Percentiles rank a stretch among this genome's conserved stretches.
Evolutionary conservation across 202 grass and related monocot species (phyloP).

Genomic region (Setaria viridis): DNA sequence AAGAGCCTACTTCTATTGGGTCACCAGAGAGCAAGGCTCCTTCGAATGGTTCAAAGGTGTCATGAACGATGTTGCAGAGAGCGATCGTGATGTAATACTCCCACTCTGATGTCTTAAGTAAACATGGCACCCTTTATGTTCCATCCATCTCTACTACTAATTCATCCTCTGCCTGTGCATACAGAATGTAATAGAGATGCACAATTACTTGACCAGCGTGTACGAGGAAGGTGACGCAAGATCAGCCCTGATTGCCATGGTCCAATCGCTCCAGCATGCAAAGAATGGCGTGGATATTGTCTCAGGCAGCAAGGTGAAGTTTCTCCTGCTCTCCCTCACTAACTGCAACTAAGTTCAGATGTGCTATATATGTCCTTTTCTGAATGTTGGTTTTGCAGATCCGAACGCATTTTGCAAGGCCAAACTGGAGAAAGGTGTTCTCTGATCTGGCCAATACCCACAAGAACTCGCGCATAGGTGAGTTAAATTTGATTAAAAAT

Average conservation of each 20-base stretch:
- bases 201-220: slow-evolving; percentile 98
- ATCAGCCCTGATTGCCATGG: slow-evolving; percentile 93
- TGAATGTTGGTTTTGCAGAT: slow-evolving; percentile 55
- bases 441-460: slow-evolving; percentile 78
- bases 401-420: slow-evolving; percentile 94
- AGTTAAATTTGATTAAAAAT: neutral
- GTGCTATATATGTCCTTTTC: neutral
- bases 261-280: slow-evolving; percentile 91
- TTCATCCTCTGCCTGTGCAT: slow-evolving; percentile 35
- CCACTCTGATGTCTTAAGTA: neutral
- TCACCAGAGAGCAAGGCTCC: slow-evolving; percentile 98
- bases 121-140: neutral
- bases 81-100: slow-evolving; percentile 68
- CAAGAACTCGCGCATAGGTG: slow-evolving; percentile 89
- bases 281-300: slow-evolving; percentile 96
- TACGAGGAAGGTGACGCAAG: slow-evolving; percentile 99
- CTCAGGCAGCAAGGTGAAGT: slow-evolving; percentile 79
- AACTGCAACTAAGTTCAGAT: neutral
- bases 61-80: slow-evolving; percentile 97
- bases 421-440: slow-evolving; percentile 99
- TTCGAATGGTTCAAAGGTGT: slow-evolving; percentile 99
- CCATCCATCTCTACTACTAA: slow-evolving; percentile 6
- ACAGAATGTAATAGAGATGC: slow-evolving; percentile 97
- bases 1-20: slow-evolving; percentile 99
- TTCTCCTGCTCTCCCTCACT: neutral